Conservation (phyloP, 2,329 filamentous ascomycete species). For the Trichothecium roseum region DNA sequence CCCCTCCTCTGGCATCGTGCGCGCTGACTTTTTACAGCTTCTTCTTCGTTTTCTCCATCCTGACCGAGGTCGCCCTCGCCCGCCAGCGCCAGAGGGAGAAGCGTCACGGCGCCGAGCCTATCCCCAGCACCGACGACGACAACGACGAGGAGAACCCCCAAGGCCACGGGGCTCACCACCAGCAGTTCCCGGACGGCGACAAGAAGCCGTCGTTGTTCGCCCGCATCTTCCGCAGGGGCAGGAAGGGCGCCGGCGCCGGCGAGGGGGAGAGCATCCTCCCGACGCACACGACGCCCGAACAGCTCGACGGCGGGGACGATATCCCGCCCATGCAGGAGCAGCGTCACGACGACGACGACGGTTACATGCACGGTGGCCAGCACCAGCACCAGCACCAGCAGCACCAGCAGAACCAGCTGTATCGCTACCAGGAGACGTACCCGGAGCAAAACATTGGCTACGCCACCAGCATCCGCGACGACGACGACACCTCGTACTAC, state of each 20-base stretch:
- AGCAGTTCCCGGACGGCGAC: conserved; percentile 2
- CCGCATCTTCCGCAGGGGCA: conserved; percentile 20
- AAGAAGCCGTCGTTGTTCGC: conserved; percentile 3
- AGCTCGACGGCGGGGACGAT: conserved; percentile 24
- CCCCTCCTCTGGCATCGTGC: no score
- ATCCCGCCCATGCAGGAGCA: conserved; percentile 17
- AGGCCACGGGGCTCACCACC: conserved; percentile 25
- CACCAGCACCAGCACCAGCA: conserved; percentile 13
- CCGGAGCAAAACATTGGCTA: conserved; percentile 6
- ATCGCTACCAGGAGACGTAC: background rate
- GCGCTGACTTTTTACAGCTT: no score
- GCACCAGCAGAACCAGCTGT: conserved; percentile 6
- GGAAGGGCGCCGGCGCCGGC: conserved; percentile 10
- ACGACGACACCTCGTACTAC: background rate
- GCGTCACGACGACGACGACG: conserved; percentile 10
- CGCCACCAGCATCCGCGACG: background rate
- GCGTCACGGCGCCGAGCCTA: conserved; percentile 49
- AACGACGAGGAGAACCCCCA: no score
- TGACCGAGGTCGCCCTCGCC: conserved; percentile 57
- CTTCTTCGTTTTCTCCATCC: conserved; percentile 65
- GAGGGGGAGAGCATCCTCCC: conserved; percentile 23
- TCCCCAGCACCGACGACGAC: conserved; percentile 44
- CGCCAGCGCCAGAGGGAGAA: conserved; percentile 67
- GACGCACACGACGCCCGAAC: conserved; percentile 26
- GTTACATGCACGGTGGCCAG: conserved; percentile 16